Base-by-base conservation (phyloP, 2,329 filamentous ascomycete species). In the Cladosporium oxysporum region DNA sequence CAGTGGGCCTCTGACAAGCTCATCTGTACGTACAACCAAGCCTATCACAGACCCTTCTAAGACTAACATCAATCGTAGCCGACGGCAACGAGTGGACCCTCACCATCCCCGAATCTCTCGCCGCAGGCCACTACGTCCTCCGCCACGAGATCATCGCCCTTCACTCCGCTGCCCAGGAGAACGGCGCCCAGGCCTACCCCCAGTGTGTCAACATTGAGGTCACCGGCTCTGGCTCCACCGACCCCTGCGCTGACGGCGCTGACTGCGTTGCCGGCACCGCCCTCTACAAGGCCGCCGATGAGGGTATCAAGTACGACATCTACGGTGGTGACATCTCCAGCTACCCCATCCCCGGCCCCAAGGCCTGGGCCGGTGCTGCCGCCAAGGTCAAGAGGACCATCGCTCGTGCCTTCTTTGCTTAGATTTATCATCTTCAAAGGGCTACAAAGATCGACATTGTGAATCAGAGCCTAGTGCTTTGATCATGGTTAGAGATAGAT, bases 71-170 rank as follows among this genome's bases (percentile, higher is more conserved):
- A 12, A 47, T 10, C n/a, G 5, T 8, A 47, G 77, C 55, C 63
- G 49, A 65, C 55, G 58, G 31, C 63, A 65, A 65, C 63, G 21
- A 47, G 23, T 65, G 63, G 44, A 75, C 77, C 61, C 82, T 86
- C 67, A 81, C 78, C 66, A 84, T 88, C 65, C 86, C 85, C 16
- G 69, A 76, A 6, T 81, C 81, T 67, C 80, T 88, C 64, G 81
- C 80, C 41, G 75, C 84, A 5, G 87, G 87, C 26, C 81, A 87
- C 72, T 88, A 88, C 73, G 83, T 88, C 66, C 80, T 87, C 14
- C 83, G 86, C 21, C 84, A 85, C 63, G 86, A 88, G 79, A 81
- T 85, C 63, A 83, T 90, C 62, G 87, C 84, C 21, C 85, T 90
- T 60, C 87, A 90, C 79, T 79, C 79, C 37, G 83, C 79, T 8